Base-by-base conservation (phyloP, 1,284 basidiomycete genomes). In the Sanguinoderma infundibulare region DNA sequence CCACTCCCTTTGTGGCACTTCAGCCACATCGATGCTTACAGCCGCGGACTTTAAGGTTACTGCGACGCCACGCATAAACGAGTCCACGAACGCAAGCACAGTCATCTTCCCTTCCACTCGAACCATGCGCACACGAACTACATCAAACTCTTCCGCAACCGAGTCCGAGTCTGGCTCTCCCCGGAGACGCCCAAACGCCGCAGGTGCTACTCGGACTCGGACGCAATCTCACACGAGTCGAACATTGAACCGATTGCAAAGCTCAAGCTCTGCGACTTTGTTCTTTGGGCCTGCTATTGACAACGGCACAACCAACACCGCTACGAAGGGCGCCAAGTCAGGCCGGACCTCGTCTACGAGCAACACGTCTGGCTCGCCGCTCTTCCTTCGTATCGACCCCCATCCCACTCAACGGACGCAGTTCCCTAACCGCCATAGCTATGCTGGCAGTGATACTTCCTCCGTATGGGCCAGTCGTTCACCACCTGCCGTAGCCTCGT, bases 211-310 rank as follows among this genome's bases (percentile, higher is more conserved):
- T 26, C 73, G 74, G 38, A 67, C 71, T 22, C 72, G 71, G 8
- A 73, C 73, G 1, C 69, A 73, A 36, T 72, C 74, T 5, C 71
- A 71, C 14, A 63, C 60, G 35, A 67, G 62, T 39, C 67, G 47
- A 38, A 66, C 74, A 2, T 65, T 76, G 55, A 71, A 72, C 28
- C 77, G 82, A 20, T 72, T 81, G 0, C 67, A 79, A 52, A 81
- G 79, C 59, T 66, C 73, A n/a, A 75, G 75, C 38, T 87, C 88
- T 2, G 89, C 87, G 4, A 88, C 89, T 0, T 72, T 90, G 6
- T 92, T 92, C 73, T 92, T 92, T 67, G 89, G 89, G 1, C 89
- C 90, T 6, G 68, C 83, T 32, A 89, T 91, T 15, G n/a, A 28
- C 28, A 5, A 22, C 12, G 35, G 10, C 60, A 66, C 62, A 8